Evolutionary conservation across 2,329 filamentous ascomycete species (phyloP).

Genomic region (Talaromyces sp.): DNA sequence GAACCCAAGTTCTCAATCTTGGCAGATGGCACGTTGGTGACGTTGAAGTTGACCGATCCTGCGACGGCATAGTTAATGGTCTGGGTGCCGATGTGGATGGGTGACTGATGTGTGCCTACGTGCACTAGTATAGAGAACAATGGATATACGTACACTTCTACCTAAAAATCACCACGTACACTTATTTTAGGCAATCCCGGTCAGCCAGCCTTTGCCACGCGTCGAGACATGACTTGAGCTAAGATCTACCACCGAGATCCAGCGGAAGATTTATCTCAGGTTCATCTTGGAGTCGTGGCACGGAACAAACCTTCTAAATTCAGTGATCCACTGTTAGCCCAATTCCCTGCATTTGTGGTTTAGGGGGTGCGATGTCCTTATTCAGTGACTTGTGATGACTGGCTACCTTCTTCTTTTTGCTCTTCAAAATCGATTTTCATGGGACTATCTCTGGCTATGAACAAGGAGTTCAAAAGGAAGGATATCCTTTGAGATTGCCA

Average conservation of each 20-base stretch:
- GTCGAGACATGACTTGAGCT: not conserved
- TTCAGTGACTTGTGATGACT: too few species aligned
- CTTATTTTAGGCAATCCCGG: not conserved
- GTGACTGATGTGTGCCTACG: conserved; percentile 56
- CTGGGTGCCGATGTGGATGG: conserved; percentile 51
- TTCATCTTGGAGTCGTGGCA: not conserved
- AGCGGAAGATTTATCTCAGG: not conserved
- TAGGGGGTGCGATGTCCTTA: too few species aligned
- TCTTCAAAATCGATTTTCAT: too few species aligned
- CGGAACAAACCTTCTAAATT: not conserved
- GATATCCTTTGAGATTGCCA: too few species aligned
- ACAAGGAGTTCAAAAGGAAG: too few species aligned
- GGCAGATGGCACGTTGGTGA: conserved; percentile 24
- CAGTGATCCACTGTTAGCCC: too few species aligned
- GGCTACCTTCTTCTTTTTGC: too few species aligned
- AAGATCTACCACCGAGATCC: not conserved
- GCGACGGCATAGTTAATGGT: conserved; percentile 24
- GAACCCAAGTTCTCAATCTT: conserved; percentile 49
- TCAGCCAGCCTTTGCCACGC: not conserved
- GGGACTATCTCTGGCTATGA: too few species aligned
- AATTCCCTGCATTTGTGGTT: too few species aligned
- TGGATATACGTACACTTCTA: too few species aligned
- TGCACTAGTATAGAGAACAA: too few species aligned
- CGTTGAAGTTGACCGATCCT: conserved; percentile 25
- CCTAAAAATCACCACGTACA: not conserved